phyloP scores from a whole-genome alignment of 192 early-diverging fungal species.

The Chytriomyces sp. region DNA sequence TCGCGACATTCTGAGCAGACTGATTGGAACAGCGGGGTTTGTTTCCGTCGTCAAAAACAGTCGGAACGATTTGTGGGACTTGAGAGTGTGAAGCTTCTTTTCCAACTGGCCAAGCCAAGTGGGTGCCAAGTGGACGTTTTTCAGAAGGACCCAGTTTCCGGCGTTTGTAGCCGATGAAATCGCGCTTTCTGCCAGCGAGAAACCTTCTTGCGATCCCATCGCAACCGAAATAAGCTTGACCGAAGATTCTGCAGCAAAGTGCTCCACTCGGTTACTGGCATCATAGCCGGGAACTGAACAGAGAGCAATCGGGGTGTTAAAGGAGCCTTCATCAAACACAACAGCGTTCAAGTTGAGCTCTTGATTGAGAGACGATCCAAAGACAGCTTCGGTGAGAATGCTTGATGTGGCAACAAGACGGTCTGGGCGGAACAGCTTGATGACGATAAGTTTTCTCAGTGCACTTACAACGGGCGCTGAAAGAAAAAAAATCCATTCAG shows the following conservation, averaged over 20 bases:
- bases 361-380: constrained; percentile 59
- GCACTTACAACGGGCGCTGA: constrained; percentile 55
- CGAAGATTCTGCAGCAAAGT: constrained; percentile 73
- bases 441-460: constrained; percentile 78
- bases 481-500: constrained; percentile 9
- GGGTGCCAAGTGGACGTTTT: constrained; percentile 97
- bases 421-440: constrained; percentile 89
- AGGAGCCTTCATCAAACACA: constrained; percentile 72
- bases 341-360: constrained; percentile 76
- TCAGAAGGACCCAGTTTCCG: constrained; percentile 95
- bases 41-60: constrained; percentile 99
- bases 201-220: constrained; percentile 97
- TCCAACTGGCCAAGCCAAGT: constrained; percentile 94
- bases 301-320: constrained; percentile 84
- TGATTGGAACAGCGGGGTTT: constrained; percentile 93
- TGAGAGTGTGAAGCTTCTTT: constrained; percentile 88
- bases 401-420: constrained; percentile 76
- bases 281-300: constrained; percentile 95
- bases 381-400: constrained; percentile 74
- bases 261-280: constrained; percentile 92
- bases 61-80: constrained; percentile 83
- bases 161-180: constrained; percentile 80
- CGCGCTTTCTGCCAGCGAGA: constrained; percentile 84
- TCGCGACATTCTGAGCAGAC: constrained; percentile 85
- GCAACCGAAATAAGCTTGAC: constrained; percentile 81